These are phyloP conservation scores for Solanum pimpinellifolium DNA, from an alignment of 257 asterid species.

Conservation along the genomic window DNA sequence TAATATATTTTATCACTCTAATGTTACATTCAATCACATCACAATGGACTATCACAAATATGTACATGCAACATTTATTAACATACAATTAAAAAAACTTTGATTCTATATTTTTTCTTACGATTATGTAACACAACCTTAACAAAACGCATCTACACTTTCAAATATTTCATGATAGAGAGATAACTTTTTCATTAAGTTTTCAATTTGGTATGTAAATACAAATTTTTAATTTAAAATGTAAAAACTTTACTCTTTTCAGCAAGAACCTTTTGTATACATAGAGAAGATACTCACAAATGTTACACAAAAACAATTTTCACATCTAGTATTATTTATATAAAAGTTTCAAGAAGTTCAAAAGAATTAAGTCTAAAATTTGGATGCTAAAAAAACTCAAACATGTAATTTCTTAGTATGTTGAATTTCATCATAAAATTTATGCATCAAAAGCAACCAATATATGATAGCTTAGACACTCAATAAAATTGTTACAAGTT, in stretches of 20 bases:
- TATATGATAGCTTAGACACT: neutral
- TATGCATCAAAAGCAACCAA: no score
- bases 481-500: no score
- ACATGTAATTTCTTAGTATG: neutral
- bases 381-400: neutral
- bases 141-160: neutral
- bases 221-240: no score
- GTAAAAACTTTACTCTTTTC: neutral
- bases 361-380: neutral
- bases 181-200: neutral
- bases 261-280: neutral
- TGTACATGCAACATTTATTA: neutral
- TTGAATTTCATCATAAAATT: neutral
- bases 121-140: neutral
- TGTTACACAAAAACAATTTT: no score
- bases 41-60: neutral
- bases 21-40: neutral
- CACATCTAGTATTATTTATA: no score
- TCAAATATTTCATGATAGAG: neutral
- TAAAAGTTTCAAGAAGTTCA: neutral
- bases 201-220: neutral
- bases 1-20: neutral
- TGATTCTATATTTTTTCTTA: neutral
- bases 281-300: no score
- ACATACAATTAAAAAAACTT: no score